Conservation (phyloP, 2,329 filamentous ascomycete species). For the Colletotrichum phormii region DNA sequence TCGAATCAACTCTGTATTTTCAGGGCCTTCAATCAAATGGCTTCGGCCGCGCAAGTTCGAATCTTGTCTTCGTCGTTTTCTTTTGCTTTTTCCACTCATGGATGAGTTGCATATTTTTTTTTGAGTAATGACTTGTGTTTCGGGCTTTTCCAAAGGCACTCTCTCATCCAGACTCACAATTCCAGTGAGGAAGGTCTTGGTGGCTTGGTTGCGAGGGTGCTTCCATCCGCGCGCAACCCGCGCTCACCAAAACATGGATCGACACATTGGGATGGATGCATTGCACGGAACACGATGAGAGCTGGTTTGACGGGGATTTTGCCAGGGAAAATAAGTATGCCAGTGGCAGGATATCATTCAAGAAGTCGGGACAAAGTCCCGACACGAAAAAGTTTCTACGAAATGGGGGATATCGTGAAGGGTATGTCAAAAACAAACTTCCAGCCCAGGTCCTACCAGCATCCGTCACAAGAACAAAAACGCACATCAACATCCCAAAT, state of each 20-base stretch:
- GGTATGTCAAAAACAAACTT: constrained; percentile 24
- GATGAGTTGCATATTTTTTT: neutral
- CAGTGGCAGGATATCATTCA: constrained; percentile 12
- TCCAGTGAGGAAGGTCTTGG: neutral
- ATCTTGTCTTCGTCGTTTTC: constrained; percentile 21
- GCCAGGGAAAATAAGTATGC: neutral
- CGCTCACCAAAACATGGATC: neutral
- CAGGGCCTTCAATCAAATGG: constrained; percentile 13
- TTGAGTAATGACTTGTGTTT: neutral
- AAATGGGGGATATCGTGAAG: constrained; percentile 36
- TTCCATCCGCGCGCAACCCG: neutral
- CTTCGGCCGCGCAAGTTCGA: constrained; percentile 36
- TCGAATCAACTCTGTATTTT: constrained; percentile 6
- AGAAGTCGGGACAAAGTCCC: neutral
- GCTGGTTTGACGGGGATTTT: neutral
- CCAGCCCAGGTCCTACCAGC: neutral
- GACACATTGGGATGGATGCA: neutral
- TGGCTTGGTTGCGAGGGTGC: too few relatives aligned
- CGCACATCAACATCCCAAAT: neutral
- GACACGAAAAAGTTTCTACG: neutral
- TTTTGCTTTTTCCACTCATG: neutral
- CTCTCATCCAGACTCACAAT: neutral
- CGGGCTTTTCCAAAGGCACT: neutral
- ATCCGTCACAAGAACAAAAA: neutral
- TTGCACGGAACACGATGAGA: neutral